Conservation (phyloP, 441 rosid genomes). For the Arabidopsis hybrid region DNA sequence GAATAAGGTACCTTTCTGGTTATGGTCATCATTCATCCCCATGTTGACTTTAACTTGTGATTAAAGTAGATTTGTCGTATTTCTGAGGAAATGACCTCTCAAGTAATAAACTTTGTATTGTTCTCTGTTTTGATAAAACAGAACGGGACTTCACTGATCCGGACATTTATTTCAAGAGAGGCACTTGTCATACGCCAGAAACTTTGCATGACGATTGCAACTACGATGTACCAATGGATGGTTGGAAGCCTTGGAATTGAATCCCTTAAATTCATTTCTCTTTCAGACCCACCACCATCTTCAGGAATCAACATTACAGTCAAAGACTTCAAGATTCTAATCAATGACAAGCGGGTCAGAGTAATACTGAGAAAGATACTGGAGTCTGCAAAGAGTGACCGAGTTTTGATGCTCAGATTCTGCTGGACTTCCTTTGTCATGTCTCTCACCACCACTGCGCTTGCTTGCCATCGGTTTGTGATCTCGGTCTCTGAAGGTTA, state of each 20-base stretch:
- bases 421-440: constrained; percentile 68
- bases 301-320: constrained; percentile 49
- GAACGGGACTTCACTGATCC: constrained; percentile 85
- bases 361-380: constrained; percentile 64
- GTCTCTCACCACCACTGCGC: constrained; percentile 61
- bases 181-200: constrained; percentile 66
- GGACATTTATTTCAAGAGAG: constrained; percentile 78
- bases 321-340: constrained; percentile 54
- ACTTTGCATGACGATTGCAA: constrained; percentile 64
- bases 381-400: constrained; percentile 59
- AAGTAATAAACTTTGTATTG: constrained; percentile 1
- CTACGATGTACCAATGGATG: constrained; percentile 68
- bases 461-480: constrained; percentile 68
- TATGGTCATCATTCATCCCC: not conserved
- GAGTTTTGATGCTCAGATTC: constrained; percentile 66
- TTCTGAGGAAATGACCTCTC: not conserved
- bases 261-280: constrained; percentile 40
- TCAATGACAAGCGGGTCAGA: constrained; percentile 71
- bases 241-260: constrained; percentile 46
- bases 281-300: constrained; percentile 47
- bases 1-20: not conserved
- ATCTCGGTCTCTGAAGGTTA: constrained; percentile 64
- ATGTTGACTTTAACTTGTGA: not conserved
- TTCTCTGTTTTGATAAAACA: constrained; percentile 51
- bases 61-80: not conserved